Base-by-base conservation (phyloP, 306 rosid species). In the Calophaca sinica region DNA sequence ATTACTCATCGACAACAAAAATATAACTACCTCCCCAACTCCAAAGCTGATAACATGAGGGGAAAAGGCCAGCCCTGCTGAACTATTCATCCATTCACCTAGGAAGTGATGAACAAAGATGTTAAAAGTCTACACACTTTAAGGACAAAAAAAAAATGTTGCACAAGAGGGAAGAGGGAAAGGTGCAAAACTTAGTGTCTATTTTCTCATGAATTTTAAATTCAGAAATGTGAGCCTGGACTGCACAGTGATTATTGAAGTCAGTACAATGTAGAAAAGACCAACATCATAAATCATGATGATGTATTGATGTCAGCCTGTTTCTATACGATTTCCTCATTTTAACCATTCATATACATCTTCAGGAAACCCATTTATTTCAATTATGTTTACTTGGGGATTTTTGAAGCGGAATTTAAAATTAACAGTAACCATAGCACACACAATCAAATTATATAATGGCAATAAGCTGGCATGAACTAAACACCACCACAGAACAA, bases 11-110 rank as follows among this genome's bases (percentile, higher is more conserved):
- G 76, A 71, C 35, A 57, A 45, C 32, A 62, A 76, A 53, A 29
- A 72, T 35, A 55, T 62, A 74, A 66, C 77, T 85, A 94, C 99
- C 96, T 94, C 99, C 78, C 97, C 99, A 72, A 76, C 89, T 73
- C 80, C 97, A 67, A 94, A 67, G 58, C 81, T 87, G 81, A 94
- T 83, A 62, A 88, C 93, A 85, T 94, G 99, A 29, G 99, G 99
- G 5, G 97, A 85, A 84, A 94, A 94, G 31, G 99, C 99, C 73
- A 83, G 63, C 79, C 99, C 99, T 51, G 99, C 99, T 3, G 99
- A 92, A 87, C 26, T 85, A 86, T 92, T 94, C 98, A 94, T 94
- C 99, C 99, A 94, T 31, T 94, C 99, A 86, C 99, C 99, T 94
- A 66, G 4, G 31, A 83, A 66, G 20, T 36, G 28, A 76, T 39